A percentile compares a stretch with the other conserved stretches of the same genome.
These are phyloP conservation scores for Prunus kanzakura DNA, from an alignment of 306 rosid genomes.

Conservation along the genomic window DNA sequence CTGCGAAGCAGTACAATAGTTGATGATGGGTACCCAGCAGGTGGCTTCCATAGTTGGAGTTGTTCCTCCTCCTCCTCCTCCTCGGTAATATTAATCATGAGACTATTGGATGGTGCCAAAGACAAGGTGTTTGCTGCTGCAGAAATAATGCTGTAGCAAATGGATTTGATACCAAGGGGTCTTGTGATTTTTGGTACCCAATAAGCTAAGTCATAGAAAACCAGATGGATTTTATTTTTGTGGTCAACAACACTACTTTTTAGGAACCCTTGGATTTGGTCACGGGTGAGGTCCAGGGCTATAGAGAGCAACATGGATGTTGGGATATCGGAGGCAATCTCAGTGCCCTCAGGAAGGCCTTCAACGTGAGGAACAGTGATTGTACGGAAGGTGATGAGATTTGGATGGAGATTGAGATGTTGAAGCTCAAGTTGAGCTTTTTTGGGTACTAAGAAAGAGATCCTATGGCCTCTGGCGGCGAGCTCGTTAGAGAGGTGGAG, in stretches of 20 bases:
- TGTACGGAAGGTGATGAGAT: slow-evolving; percentile 41
- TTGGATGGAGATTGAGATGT: slow-evolving; percentile 26
- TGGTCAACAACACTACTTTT: too few species aligned
- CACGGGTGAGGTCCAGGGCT: slow-evolving; percentile 35
- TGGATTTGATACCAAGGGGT: slow-evolving; percentile 21
- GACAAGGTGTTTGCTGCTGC: slow-evolving; percentile 19
- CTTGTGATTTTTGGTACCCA: slow-evolving; percentile 40
- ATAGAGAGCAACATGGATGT: slow-evolving; percentile 19
- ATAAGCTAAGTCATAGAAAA: slow-evolving; percentile 37
- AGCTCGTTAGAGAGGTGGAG: slow-evolving; percentile 47
- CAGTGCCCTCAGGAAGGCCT: slow-evolving; percentile 45
- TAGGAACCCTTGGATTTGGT: too few species aligned
- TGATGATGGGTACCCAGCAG: slow-evolving; percentile 51
- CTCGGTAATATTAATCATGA: slow-evolving; percentile 15
- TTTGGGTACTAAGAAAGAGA: slow-evolving; percentile 28
- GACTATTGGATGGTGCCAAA: slow-evolving; percentile 22
- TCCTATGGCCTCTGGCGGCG: slow-evolving; percentile 40
- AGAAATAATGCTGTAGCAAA: slow-evolving; percentile 34
- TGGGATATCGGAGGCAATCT: slow-evolving; percentile 48
- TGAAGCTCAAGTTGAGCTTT: slow-evolving; percentile 30
- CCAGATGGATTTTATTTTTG: slow-evolving; percentile 19
- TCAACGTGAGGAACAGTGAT: slow-evolving; percentile 37
- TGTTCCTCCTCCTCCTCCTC: slow-evolving; percentile 19
- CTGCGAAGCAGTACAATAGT: slow-evolving; percentile 33
- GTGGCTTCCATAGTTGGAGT: slow-evolving; percentile 25